Percentiles rank a stretch among this genome's conserved stretches.
These are phyloP conservation scores for Coelastrella sp. DNA, from an alignment of 139 green algal species.

Conservation along the genomic window DNA sequence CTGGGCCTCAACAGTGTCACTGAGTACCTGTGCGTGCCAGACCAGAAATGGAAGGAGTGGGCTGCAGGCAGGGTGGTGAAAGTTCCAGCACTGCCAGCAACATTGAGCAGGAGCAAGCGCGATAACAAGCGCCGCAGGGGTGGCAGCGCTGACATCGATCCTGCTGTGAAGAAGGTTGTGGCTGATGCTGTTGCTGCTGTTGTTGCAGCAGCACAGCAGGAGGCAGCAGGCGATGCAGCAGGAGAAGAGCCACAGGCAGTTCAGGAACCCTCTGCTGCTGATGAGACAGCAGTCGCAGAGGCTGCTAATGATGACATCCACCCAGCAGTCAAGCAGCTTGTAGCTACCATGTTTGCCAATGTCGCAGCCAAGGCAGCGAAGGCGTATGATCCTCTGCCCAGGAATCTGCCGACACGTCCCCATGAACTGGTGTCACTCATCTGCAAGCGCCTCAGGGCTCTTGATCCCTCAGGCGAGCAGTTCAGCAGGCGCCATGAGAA, in stretches of 20 bases:
- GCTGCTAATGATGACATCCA: background rate
- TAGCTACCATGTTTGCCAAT: slow-evolving; percentile 12
- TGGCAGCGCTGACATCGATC: background rate
- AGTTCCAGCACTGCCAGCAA: background rate
- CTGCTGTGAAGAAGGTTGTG: slow-evolving; percentile 22
- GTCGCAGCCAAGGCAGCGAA: background rate
- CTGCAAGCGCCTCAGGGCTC: background rate
- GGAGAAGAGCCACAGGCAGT: background rate
- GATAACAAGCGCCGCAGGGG: slow-evolving; percentile 18
- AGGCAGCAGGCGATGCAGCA: background rate
- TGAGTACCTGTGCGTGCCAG: slow-evolving; percentile 53
- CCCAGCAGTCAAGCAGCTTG: slow-evolving; percentile 23
- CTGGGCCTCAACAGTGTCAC: slow-evolving; percentile 37
- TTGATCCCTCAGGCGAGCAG: slow-evolving; percentile 25
- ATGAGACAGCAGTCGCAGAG: background rate
- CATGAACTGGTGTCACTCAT: slow-evolving; percentile 16
- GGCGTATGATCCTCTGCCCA: slow-evolving; percentile 19
- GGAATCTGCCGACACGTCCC: slow-evolving; percentile 24
- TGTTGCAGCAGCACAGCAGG: background rate
- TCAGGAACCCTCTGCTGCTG: background rate
- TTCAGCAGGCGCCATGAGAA: slow-evolving; percentile 37
- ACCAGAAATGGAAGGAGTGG: slow-evolving; percentile 41
- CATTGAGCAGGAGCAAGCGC: background rate
- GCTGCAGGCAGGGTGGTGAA: slow-evolving; percentile 20
- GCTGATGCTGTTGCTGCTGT: background rate